Percentiles rank a stretch among this genome's conserved stretches.
These are phyloP conservation scores for Phytophthora europaea DNA, from an alignment of 352 stramenopile species.

Conservation along the genomic window DNA sequence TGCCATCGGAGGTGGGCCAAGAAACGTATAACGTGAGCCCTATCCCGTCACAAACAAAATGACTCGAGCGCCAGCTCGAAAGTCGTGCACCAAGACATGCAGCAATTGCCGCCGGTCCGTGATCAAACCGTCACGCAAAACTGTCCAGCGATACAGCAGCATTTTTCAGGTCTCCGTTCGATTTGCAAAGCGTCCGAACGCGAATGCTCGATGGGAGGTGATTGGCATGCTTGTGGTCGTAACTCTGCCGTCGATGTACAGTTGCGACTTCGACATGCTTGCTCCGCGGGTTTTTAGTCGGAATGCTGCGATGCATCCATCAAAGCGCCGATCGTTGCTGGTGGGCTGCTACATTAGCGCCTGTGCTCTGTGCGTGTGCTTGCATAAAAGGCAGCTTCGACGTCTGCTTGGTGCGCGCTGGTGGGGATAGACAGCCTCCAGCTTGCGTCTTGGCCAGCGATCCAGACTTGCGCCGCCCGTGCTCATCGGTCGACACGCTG, in stretches of 20 bases:
- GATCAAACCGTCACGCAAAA: constrained; percentile 11
- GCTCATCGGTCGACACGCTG: constrained; percentile 15
- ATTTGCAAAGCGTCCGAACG: constrained; percentile 28
- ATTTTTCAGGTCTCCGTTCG: constrained; percentile 23
- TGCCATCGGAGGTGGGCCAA: constrained; percentile 7
- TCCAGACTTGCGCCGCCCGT: neutral
- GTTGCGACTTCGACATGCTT: constrained; percentile 28
- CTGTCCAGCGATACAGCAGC: constrained; percentile 10
- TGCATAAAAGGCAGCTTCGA: constrained; percentile 29
- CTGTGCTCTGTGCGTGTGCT: constrained; percentile 21
- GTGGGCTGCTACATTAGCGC: constrained; percentile 12
- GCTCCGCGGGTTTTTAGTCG: constrained; percentile 17
- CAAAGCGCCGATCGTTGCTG: constrained; percentile 20
- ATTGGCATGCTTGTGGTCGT: constrained; percentile 23
- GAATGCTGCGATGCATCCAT: constrained; percentile 21
- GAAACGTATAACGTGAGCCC: constrained; percentile 6
- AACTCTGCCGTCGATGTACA: constrained; percentile 16
- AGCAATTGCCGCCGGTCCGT: constrained; percentile 18
- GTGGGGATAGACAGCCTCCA: constrained; percentile 11
- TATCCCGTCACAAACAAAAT: neutral
- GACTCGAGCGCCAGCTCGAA: constrained; percentile 17
- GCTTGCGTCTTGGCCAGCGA: constrained; percentile 18
- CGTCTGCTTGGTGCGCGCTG: constrained; percentile 23
- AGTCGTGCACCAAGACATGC: constrained; percentile 14
- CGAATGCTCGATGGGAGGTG: constrained; percentile 19